These are phyloP conservation scores for Neoascochyta sp. DNA, from an alignment of 2,329 filamentous ascomycete species.

Conservation along the genomic window DNA sequence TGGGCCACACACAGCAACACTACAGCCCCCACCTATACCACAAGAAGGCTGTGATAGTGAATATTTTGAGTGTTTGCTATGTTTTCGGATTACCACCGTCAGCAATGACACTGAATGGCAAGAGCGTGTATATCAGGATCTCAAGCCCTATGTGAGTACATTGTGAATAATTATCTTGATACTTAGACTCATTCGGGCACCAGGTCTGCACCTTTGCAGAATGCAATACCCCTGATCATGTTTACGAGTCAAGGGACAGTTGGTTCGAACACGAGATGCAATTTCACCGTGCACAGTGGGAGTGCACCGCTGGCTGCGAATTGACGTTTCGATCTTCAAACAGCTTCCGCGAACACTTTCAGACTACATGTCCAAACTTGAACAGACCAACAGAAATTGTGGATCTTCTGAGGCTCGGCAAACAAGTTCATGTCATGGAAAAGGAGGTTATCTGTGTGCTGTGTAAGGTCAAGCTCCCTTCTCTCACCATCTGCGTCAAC, in stretches of 20 bases:
- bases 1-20: conserved; percentile 7
- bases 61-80: conserved; percentile 31
- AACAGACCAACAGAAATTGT: conserved; percentile 3
- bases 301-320: conserved; percentile 13
- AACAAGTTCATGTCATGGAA: conserved; percentile 1
- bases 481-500: conserved; percentile 9
- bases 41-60: conserved; percentile 14
- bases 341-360: conserved; percentile 6
- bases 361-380: too few relatives aligned
- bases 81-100: conserved; percentile 15
- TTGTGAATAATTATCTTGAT: neutral
- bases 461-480: conserved; percentile 3
- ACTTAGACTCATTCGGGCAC: neutral
- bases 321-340: conserved; percentile 1
- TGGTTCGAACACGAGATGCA: conserved; percentile 15
- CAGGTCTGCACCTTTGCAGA: conserved; percentile 11
- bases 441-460: conserved; percentile 3
- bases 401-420: conserved; percentile 2
- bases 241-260: conserved; percentile 11
- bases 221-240: conserved; percentile 9
- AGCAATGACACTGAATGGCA: conserved; percentile 9
- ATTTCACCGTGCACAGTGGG: conserved; percentile 10
- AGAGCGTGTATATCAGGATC: conserved; percentile 14
- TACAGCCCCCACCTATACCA: conserved; percentile 21
- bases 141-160: conserved; percentile 11